Base-by-base conservation (phyloP, 345 rosid species). In the Bretschneidera sinensis region DNA sequence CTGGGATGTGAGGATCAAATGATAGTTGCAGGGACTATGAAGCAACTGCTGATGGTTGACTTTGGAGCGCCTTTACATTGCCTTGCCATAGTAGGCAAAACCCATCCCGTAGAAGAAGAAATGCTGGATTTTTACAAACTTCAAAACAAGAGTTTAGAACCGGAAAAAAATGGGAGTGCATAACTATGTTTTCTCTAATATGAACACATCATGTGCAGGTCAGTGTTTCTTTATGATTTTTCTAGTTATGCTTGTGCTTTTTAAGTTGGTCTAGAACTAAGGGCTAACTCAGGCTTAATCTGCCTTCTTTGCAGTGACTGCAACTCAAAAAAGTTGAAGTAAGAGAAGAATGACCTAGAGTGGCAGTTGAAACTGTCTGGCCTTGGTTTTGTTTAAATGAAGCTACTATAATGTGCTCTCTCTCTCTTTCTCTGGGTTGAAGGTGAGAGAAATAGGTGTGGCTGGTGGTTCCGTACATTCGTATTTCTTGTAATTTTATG, bases 41-140 rank as follows among this genome's bases (percentile, higher is more conserved):
- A 64, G 74, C 76, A 82, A 60, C 78, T 86, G 19, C 77, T 56
- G 69, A 63, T 50, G 4, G 85, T 85, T 54, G 91, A 91, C 78
- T 95, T 86, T 61, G 95, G 95, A 63, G 71, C 82, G 1, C 97
- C 96, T 2, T 66, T 88, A 61, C 97, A 86, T 79, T 91, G 92
- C 74, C 87, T 85, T 33, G 95, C 91, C 65, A 86, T 91, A 10
- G 86, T 78, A 34, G 96, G 96, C 20, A 20, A 81, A 43, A 91
- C 86, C 14, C 92, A 90, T 79, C 95, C 96, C 0, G 69, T 88
- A 45, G 95, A 94, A 78, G 92, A 86, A 62, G 99, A 94, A 73
- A 90, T 94, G 95, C 61, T 95, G 57, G 84, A 81, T 52, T 75
- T 85, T 66, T 95, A 85, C 85, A 82, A 68, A 55, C 69, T 77